Base-by-base conservation (phyloP, 495 filamentous ascomycete genomes). In the Cercophora newfieldiana region DNA sequence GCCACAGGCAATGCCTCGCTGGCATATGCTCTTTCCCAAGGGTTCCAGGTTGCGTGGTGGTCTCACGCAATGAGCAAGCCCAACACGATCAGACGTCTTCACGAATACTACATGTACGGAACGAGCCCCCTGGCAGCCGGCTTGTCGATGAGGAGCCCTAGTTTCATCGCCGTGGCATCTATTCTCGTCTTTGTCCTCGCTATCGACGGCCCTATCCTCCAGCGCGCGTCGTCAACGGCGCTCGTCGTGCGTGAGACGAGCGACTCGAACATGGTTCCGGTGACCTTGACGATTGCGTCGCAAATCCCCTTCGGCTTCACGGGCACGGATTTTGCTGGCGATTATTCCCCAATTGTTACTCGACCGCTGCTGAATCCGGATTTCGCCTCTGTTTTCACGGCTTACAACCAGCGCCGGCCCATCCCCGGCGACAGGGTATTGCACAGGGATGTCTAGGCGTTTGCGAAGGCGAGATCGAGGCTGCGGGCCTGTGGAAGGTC, bases 11-110 rank as follows among this genome's bases (percentile, higher is more conserved):
- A 60, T 26, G 31, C 57, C 1, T 44, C 19, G 19, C 57, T 60
- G 2, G 30, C 30, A 7, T 60, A 14, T 7, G 57, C 57, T 12
- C 29, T 60, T 30, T 29, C 29, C 7, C 30, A 60, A 10, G 57
- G 57, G 7, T 48, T 60, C 22, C 57, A 60, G 31, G 44, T 60
- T 29, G 57, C 57, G 14, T 60, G 57, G 57, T 60, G 57, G 57
- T 12, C 25, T 12, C 28, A 26, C 0, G 54, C 26, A 5, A 57
- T 26, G 0, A 18, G n/a, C 4, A 26, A 16, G 10, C 28, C 54
- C 3, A 24, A 26, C 28, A 33, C 54, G 0, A 14, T 57, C 28
- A 30, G 16, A 3, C 4, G 54, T 2, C 26, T 57, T 3, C 54
- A 57, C 54, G 54, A 57, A 26, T 57, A 57, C 54, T 57, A 57